phyloP scores from a whole-genome alignment of 1,284 basidiomycete genomes.

The Heterobasidion irregulare region DNA sequence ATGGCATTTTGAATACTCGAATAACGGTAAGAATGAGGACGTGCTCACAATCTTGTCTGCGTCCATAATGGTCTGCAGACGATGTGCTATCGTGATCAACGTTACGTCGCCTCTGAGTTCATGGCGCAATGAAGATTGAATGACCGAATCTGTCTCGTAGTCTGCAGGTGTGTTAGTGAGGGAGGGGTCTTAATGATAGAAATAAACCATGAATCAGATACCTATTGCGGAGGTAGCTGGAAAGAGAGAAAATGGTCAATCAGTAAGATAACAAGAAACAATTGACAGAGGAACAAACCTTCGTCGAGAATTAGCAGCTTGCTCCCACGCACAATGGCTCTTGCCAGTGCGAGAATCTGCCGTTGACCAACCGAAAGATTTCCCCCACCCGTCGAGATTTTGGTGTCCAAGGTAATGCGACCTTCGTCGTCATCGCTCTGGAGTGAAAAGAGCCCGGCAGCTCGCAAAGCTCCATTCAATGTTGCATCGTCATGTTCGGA shows the following conservation, averaged over 20 bases:
- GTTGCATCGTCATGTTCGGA: slow-evolving; percentile 61
- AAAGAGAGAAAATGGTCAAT: background rate
- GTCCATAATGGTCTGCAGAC: slow-evolving; percentile 66
- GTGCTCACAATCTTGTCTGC: slow-evolving; percentile 31
- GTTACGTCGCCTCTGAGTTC: slow-evolving; percentile 48
- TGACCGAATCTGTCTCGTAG: slow-evolving; percentile 49
- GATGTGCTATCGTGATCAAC: slow-evolving; percentile 59
- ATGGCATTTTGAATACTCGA: background rate
- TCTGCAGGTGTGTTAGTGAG: slow-evolving; percentile 23
- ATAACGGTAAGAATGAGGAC: background rate
- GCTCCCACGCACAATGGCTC: slow-evolving; percentile 49
- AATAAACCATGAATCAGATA: slow-evolving; percentile 3
- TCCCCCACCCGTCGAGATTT: slow-evolving; percentile 47
- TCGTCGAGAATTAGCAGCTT: slow-evolving; percentile 56
- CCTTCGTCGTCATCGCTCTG: slow-evolving; percentile 41
- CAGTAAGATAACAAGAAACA: background rate
- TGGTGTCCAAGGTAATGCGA: slow-evolving; percentile 39
- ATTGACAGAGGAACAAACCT: slow-evolving; percentile 24
- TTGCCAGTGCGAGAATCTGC: slow-evolving; percentile 52
- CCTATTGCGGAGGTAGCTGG: slow-evolving; percentile 23
- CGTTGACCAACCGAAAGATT: slow-evolving; percentile 70
- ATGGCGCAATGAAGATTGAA: slow-evolving; percentile 47
- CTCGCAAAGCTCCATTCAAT: slow-evolving; percentile 45
- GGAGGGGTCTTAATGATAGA: background rate
- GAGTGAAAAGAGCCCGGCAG: slow-evolving; percentile 44